Conservation (phyloP, 2,329 filamentous ascomycete species). For the Fusarium subtropicale region DNA sequence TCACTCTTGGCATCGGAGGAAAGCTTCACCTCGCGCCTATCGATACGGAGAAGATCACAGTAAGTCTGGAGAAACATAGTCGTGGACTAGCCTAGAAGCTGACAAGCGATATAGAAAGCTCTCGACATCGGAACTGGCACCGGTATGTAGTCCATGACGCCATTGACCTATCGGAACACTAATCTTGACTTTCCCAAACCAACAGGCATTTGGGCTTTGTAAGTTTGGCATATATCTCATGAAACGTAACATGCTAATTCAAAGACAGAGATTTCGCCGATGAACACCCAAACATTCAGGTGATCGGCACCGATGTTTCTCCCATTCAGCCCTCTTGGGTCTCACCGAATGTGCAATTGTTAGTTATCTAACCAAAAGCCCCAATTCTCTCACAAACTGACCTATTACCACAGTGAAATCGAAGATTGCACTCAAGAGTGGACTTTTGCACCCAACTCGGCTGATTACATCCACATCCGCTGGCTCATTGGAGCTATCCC, state of each 20-base stretch:
- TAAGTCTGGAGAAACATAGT: background rate
- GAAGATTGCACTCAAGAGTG: constrained; percentile 25
- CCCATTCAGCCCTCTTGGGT: constrained; percentile 20
- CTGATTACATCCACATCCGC: constrained; percentile 21
- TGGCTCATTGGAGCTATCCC: constrained; percentile 15
- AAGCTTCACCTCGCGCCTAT: constrained; percentile 21
- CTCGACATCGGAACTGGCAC: constrained; percentile 21
- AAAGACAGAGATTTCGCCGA: constrained; percentile 1
- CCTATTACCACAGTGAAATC: background rate
- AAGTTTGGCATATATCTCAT: background rate
- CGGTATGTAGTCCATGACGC: background rate
- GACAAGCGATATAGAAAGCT: background rate
- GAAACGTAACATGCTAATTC: background rate
- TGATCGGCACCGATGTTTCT: constrained; percentile 17
- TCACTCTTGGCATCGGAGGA: constrained; percentile 6
- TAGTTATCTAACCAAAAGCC: rapidly evolving
- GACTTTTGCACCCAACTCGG: constrained; percentile 19
- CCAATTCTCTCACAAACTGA: rapidly evolving
- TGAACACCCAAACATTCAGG: constrained; percentile 9
- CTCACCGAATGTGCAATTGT: constrained; percentile 17
- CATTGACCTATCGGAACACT: background rate
- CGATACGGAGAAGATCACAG: constrained; percentile 1
- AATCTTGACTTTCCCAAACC: background rate
- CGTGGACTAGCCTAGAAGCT: background rate
- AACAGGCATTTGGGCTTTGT: constrained; percentile 20